Conservation (phyloP, 768 basidiomycete genomes). For the Kwoniella europaea region DNA sequence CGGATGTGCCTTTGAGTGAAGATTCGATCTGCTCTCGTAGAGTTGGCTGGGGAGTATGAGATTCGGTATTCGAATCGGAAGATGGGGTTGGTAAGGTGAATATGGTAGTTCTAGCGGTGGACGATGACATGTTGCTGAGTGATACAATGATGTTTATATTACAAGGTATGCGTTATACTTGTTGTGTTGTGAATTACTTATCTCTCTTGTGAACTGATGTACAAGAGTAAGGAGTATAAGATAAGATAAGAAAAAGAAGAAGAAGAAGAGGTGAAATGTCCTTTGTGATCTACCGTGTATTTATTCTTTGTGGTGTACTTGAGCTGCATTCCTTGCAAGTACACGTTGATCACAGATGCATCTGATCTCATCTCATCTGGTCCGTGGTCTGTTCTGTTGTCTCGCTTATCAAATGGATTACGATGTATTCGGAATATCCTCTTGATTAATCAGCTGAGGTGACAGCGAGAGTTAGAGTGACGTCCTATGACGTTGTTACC, state of each 20-base stretch:
- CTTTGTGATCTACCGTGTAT: too few species aligned
- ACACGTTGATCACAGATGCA: too few species aligned
- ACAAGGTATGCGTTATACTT: not conserved
- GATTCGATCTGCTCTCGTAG: conserved; percentile 46
- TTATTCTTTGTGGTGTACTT: too few species aligned
- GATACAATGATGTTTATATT: not conserved
- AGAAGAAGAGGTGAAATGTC: too few species aligned
- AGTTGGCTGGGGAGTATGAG: conserved; percentile 7
- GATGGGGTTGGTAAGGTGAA: not conserved
- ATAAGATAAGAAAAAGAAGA: too few species aligned
- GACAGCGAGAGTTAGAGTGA: not conserved
- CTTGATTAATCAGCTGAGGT: not conserved
- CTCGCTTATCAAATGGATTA: too few species aligned
- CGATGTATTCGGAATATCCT: not conserved
- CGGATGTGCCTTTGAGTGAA: conserved; percentile 33
- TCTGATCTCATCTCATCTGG: too few species aligned
- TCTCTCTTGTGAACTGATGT: too few species aligned
- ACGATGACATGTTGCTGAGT: not conserved
- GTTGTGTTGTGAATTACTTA: too few species aligned
- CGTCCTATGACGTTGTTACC: not conserved
- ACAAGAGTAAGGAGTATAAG: too few species aligned
- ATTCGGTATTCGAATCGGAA: not conserved
- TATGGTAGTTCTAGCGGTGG: not conserved
- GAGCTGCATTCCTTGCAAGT: too few species aligned
- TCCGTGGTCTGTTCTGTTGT: too few species aligned